Percentiles rank a stretch among this genome's conserved stretches.
Evolutionary conservation across 2,329 filamentous ascomycete species (phyloP).

Genomic region (Phoma herbarum): DNA sequence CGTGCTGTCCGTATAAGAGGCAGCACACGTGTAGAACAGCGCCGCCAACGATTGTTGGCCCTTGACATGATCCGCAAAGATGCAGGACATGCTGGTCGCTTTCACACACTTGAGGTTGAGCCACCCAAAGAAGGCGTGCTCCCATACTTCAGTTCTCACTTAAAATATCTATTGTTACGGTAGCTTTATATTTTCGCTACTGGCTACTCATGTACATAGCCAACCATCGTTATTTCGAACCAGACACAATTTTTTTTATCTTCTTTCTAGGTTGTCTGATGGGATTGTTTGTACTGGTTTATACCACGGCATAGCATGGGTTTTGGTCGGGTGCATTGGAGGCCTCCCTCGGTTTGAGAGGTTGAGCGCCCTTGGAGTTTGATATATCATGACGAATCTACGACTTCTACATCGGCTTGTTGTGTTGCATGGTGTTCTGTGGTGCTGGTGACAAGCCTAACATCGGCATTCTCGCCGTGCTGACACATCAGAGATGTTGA

Average conservation of each 20-base stretch:
- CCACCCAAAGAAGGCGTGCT: conserved; percentile 17
- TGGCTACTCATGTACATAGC: conserved; percentile 37
- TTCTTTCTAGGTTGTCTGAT: conserved; percentile 6
- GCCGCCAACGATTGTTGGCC: conserved; percentile 48
- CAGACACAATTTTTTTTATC: not conserved
- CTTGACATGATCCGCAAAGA: conserved; percentile 37
- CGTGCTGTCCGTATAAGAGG: conserved; percentile 54
- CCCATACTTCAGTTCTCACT: conserved; percentile 25
- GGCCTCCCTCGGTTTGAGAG: conserved; percentile 7
- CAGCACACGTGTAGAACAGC: conserved; percentile 45
- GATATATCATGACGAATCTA: conserved; percentile 9
- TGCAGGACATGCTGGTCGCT: conserved; percentile 51
- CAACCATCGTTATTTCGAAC: conserved; percentile 7
- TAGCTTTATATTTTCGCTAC: conserved; percentile 22
- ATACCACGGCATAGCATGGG: conserved; percentile 12
- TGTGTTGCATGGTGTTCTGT: not conserved
- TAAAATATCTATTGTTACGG: conserved; percentile 21
- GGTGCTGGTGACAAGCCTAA: not conserved
- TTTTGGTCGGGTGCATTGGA: conserved; percentile 9
- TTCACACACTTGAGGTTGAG: conserved; percentile 34
- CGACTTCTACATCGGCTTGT: not conserved
- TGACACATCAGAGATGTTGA: conserved; percentile 1
- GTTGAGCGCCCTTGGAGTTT: conserved; percentile 12
- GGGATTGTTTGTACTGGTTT: not conserved
- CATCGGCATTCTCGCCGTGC: conserved; percentile 2